These are phyloP conservation scores for Stephania japonica DNA, from an alignment of 164 flowering plant genomes.

Conservation along the genomic window DNA sequence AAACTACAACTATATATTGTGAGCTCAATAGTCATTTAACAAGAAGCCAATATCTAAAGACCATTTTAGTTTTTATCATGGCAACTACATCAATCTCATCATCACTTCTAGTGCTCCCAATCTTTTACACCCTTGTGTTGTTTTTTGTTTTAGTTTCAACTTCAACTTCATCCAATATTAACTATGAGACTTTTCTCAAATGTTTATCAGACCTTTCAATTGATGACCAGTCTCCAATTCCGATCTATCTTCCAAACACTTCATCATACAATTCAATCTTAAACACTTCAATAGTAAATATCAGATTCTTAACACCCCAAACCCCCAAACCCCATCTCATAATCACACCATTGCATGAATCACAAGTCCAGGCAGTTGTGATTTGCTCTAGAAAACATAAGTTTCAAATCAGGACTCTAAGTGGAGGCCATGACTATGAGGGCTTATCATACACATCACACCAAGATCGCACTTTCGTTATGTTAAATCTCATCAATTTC, in stretches of 20 bases:
- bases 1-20: too few species aligned
- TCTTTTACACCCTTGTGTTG: too few species aligned
- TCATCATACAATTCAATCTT: background rate
- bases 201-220: too few species aligned
- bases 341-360: background rate
- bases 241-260: background rate
- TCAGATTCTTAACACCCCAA: background rate
- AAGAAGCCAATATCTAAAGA: too few species aligned
- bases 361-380: background rate
- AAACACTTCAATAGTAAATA: background rate
- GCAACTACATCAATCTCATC: too few species aligned
- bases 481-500: background rate
- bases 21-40: too few species aligned
- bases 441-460: slow-evolving; percentile 2
- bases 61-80: too few species aligned
- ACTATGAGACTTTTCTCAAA: too few species aligned
- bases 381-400: background rate
- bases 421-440: slow-evolving; percentile 12
- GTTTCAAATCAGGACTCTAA: slow-evolving; percentile 1
- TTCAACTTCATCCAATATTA: too few species aligned
- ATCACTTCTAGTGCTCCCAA: too few species aligned
- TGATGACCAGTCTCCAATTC: background rate
- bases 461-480: background rate
- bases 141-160: too few species aligned
- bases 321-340: background rate